A percentile compares a stretch with the other conserved stretches of the same genome.
Evolutionary conservation across 768 basidiomycete species (phyloP).

Genomic region (Tylopilus sp.): DNA sequence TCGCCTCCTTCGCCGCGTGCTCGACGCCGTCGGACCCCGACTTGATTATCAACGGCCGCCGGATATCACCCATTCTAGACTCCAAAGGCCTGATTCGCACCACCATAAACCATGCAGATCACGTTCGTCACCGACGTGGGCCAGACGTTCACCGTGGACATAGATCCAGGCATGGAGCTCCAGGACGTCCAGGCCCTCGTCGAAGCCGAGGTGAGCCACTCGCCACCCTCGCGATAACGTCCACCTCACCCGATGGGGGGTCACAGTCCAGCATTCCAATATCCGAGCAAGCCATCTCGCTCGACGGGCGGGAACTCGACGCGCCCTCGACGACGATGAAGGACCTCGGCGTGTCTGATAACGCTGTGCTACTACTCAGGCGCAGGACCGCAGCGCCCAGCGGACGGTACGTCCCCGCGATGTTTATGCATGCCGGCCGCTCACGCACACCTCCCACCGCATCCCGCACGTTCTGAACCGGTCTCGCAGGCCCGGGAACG

Average conservation of each 20-base stretch:
- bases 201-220: constrained; percentile 84
- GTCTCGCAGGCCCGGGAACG: constrained; percentile 47
- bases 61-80: not conserved
- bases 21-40: not conserved
- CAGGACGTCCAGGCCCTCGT: constrained; percentile 90
- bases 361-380: constrained; percentile 66
- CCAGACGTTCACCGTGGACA: constrained; percentile 66
- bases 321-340: constrained; percentile 67
- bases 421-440: not conserved
- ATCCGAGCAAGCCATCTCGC: constrained; percentile 68
- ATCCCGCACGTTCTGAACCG: not conserved
- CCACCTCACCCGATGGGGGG: not conserved
- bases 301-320: constrained; percentile 62
- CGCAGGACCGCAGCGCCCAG: constrained; percentile 50
- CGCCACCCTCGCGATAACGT: not conserved
- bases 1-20: not conserved
- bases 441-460: not conserved
- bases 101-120: constrained; percentile 52
- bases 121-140: constrained; percentile 72
- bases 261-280: constrained; percentile 70
- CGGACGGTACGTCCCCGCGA: constrained; percentile 34
- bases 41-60: constrained; percentile 7
- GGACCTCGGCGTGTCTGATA: constrained; percentile 55
- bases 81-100: not conserved
- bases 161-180: constrained; percentile 87